Percentiles rank a stretch among this genome's conserved stretches.
These are phyloP conservation scores for Patellaria atrata DNA, from an alignment of 495 filamentous ascomycete species.

Conservation along the genomic window DNA sequence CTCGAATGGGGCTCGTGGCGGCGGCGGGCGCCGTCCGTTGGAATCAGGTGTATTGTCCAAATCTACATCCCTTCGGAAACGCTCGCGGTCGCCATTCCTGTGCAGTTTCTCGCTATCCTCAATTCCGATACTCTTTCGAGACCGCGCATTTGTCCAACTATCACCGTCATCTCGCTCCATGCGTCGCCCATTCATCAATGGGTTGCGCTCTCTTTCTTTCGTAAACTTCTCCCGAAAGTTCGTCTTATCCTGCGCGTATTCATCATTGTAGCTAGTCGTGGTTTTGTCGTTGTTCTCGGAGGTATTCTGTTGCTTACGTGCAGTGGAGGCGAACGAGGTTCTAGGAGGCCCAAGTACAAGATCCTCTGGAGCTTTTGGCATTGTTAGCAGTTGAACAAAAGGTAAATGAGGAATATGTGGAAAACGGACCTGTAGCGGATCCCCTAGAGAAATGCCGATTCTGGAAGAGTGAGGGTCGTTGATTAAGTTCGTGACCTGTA, in stretches of 20 bases:
- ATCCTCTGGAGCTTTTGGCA: constrained; percentile 45
- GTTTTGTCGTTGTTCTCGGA: constrained; percentile 9
- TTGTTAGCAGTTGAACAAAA: constrained; percentile 14
- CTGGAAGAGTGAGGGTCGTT: too few relatives aligned
- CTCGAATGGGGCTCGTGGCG: constrained; percentile 13
- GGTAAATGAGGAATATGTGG: constrained; percentile 10
- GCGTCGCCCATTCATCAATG: constrained; percentile 29
- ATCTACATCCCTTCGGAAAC: constrained; percentile 25
- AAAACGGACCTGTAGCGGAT: constrained; percentile 40
- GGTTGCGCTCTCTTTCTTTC: constrained; percentile 23
- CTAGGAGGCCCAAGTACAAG: constrained; percentile 83
- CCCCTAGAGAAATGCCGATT: constrained; percentile 48
- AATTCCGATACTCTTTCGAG: constrained; percentile 36
- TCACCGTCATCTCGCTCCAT: constrained; percentile 38
- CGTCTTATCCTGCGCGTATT: too few relatives aligned
- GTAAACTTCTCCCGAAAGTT: too few relatives aligned
- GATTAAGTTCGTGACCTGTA: constrained; percentile 1
- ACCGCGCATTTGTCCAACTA: constrained; percentile 43
- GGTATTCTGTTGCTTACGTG: too few relatives aligned
- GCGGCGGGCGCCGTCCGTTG: constrained; percentile 6
- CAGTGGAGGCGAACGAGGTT: constrained; percentile 72
- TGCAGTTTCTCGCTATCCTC: constrained; percentile 41
- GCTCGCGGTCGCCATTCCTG: constrained; percentile 53
- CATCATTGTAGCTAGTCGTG: too few relatives aligned
- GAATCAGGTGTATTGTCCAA: constrained; percentile 8